These are phyloP conservation scores for Antitrichia curtipendula DNA, from an alignment of 225 moss, liverwort and hornwort species.

Conservation along the genomic window DNA sequence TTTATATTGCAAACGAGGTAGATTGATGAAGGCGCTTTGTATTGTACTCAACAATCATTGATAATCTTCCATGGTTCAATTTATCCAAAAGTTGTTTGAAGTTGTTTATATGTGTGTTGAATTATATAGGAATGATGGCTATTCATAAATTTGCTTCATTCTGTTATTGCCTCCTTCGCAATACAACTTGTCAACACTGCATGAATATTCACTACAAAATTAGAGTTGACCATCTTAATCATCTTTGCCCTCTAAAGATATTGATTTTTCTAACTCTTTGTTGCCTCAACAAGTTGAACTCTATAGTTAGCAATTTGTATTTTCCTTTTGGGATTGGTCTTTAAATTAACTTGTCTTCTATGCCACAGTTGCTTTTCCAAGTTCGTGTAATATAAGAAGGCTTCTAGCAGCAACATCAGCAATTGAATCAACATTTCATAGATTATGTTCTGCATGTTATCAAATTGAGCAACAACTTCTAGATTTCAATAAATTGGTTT, in stretches of 20 bases:
- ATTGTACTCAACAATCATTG: no score
- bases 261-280: accelerated
- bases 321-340: neutral
- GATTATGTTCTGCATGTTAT: neutral
- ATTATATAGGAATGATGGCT: neutral
- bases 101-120: neutral
- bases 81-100: accelerated
- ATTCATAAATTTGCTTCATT: neutral
- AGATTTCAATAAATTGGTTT: neutral
- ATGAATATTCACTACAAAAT: neutral
- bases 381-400: no score
- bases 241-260: no score
- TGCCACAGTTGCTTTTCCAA: accelerated
- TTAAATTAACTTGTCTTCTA: neutral
- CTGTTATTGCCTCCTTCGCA: accelerated
- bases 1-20: accelerated
- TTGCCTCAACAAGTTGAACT: accelerated
- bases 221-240: neutral
- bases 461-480: neutral
- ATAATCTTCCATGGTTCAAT: accelerated
- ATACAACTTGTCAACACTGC: accelerated
- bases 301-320: neutral
- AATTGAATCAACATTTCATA: neutral
- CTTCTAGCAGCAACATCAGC: no score
- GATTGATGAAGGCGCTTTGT: accelerated